Base-by-base conservation (phyloP, 2,329 filamentous ascomycete genomes). In the Xylariaceae sp. region DNA sequence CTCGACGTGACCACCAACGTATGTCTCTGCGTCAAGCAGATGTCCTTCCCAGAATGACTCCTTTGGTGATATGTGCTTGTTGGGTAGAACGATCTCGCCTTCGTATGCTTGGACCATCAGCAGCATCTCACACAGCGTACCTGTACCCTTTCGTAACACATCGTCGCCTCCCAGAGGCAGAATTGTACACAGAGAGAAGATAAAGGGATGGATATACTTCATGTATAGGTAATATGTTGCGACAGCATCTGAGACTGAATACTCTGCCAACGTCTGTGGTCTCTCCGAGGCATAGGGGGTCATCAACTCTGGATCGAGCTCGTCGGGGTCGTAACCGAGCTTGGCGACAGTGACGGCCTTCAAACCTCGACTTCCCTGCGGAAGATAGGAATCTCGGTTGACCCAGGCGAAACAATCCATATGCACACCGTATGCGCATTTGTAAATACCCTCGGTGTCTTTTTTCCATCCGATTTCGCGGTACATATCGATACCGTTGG, bases 171-270 rank as follows among this genome's bases (percentile, higher is more conserved):
- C 91, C 1, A 99, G 81, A 0, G 94, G 94, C 72, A 99, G 81
- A 76, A 99, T 97, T 1, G 92, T 99, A 76, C 94, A 99, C 0
- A 99, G 80, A 1, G 95, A 97, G 81, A 99, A 99, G 73, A 99
- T 94, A 78, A 99, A 99, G 2, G 94, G 94, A 73, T 99, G 94
- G n/a, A 99, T 90, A 74, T 99, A 99, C 87, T 99, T 99, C 95
- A 99, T 99, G 81, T 99, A 99, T 63, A 99, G 79, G 72, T 99
- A 99, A 73, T 99, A 99, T 0, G 94, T 99, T 18, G 94, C 94
- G 54, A 99, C 94, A 8, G 95, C 95, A 80, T 99, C 95, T 69
- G 95, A 99, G 50, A 99, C 94, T 0, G 95, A 99, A 76, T 99
- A 99, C 71, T 99, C 94, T 7, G 94, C 93, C 55, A 99, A 80